phyloP scores from a whole-genome alignment of 2,329 filamentous ascomycete genomes.

The Sporothrix pallida region DNA sequence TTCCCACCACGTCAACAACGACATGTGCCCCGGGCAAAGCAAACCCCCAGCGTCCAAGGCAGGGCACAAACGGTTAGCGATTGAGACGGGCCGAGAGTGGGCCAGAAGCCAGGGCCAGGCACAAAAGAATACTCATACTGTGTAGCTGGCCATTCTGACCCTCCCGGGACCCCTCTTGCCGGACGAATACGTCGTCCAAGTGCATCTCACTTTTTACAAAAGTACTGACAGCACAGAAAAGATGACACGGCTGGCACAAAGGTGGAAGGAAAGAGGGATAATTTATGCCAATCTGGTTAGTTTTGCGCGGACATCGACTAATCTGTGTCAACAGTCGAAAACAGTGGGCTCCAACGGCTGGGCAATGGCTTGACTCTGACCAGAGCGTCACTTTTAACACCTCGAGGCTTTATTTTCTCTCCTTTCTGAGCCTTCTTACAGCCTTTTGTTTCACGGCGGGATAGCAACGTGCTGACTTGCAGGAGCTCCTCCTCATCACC shows the following conservation, averaged over 20 bases:
- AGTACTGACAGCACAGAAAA: neutral
- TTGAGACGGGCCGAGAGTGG: slow-evolving; percentile 6
- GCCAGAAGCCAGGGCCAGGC: neutral
- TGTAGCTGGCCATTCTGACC: neutral
- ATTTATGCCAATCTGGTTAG: slow-evolving; percentile 14
- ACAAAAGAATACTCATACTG: neutral
- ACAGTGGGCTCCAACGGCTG: slow-evolving; percentile 13
- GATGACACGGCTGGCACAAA: neutral
- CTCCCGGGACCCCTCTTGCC: neutral
- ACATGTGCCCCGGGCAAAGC: neutral
- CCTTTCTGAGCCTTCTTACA: neutral
- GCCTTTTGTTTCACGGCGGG: neutral
- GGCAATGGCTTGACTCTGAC: neutral
- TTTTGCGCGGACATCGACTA: slow-evolving; percentile 23
- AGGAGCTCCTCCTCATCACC: neutral
- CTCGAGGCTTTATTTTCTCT: neutral
- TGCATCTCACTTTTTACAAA: neutral
- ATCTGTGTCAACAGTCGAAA: neutral
- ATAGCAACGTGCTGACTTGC: slow-evolving; percentile 1
- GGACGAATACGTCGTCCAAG: neutral
- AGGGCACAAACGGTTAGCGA: neutral
- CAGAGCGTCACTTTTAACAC: slow-evolving; percentile 3
- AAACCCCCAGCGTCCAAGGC: neutral
- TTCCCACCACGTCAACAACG: neutral
- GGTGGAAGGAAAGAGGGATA: neutral